Evolutionary conservation across 768 basidiomycete genomes (phyloP), one percentile per base, ranked within the genome.

Genomic region (Collybiopsis luxurians): DNA sequence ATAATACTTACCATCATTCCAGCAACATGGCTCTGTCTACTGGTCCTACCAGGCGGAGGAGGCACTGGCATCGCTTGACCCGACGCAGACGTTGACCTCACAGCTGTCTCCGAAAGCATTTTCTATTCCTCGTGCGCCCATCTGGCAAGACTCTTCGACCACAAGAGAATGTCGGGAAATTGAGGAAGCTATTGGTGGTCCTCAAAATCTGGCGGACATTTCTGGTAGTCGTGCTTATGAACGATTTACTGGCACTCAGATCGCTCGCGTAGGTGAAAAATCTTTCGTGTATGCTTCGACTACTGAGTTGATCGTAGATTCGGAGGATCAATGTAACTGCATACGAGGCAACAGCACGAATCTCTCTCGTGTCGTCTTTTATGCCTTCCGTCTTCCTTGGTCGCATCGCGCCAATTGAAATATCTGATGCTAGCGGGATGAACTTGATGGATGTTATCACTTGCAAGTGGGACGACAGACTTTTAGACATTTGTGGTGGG

Each of bases 71-170:
- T 72, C 71, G 2, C 76, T 92, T 54, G 77, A 86, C 66, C 62
- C 84, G 0, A 59, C 67, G 9, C 71, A 78, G 52, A 66, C 80
- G 1, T 73, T 93, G 9, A 72, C 74, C 10, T 76, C 79, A 2
- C 90, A 92, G 61, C 73, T 94, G 36, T 71, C 74, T 19, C 82
- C 80, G 0, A 67, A 64, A 7, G 90, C 90, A 2, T 92, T 94
- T 68, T 84, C 90, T 5, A 71, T 84, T 12, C 75, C 75, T 1
- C 78, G 78, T 59, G 81, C 87, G 3, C 91, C 92, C 10, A 94
- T 94, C 65, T 95, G 93, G 92, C 92, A 95, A 68, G 93, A 95
- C 69, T 91, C 90, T 1, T 92, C 90, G 0, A 94, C 92, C 0
- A 86, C 84, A 0, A 70, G 73, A 42, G 90, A 94, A 62, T 95